Evolutionary conservation across 2,329 filamentous ascomycete species (phyloP).

Genomic region (Exophiala calicioides): DNA sequence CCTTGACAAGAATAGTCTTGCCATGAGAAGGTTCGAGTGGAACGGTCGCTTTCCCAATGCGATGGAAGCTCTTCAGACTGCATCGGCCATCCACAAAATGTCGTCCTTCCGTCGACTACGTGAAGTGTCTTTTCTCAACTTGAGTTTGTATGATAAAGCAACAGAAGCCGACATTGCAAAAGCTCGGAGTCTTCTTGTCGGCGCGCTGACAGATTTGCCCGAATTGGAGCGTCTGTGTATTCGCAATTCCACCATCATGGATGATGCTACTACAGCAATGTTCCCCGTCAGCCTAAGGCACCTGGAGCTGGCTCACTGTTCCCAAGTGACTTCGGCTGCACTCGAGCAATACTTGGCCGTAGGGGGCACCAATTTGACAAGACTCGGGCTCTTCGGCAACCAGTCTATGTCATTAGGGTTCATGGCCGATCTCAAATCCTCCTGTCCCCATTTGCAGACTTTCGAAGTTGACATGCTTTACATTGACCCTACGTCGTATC

Average conservation of each 20-base stretch:
- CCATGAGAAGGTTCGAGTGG: slow-evolving; percentile 58
- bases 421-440: slow-evolving; percentile 62
- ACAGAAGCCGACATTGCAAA: slow-evolving; percentile 15
- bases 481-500: slow-evolving; percentile 68
- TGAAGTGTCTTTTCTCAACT: slow-evolving; percentile 41
- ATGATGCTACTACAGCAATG: slow-evolving; percentile 65
- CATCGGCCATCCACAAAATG: slow-evolving; percentile 56
- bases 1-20: slow-evolving; percentile 54
- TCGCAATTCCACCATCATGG: slow-evolving; percentile 72
- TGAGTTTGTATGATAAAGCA: slow-evolving; percentile 31
- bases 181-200: slow-evolving; percentile 38
- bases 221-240: slow-evolving; percentile 69
- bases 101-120: slow-evolving; percentile 53
- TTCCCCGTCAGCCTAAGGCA: slow-evolving; percentile 67
- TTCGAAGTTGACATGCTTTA: slow-evolving; percentile 79
- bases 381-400: slow-evolving; percentile 74
- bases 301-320: slow-evolving; percentile 77
- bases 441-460: slow-evolving; percentile 70
- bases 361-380: slow-evolving; percentile 67
- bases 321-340: slow-evolving; percentile 68
- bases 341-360: slow-evolving; percentile 65
- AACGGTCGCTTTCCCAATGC: slow-evolving; percentile 50
- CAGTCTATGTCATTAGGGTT: slow-evolving; percentile 76
- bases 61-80: slow-evolving; percentile 39
- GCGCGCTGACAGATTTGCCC: slow-evolving; percentile 49